These are phyloP conservation scores for Hypericum perforatum DNA, from an alignment of 345 rosid species.

Conservation along the genomic window DNA sequence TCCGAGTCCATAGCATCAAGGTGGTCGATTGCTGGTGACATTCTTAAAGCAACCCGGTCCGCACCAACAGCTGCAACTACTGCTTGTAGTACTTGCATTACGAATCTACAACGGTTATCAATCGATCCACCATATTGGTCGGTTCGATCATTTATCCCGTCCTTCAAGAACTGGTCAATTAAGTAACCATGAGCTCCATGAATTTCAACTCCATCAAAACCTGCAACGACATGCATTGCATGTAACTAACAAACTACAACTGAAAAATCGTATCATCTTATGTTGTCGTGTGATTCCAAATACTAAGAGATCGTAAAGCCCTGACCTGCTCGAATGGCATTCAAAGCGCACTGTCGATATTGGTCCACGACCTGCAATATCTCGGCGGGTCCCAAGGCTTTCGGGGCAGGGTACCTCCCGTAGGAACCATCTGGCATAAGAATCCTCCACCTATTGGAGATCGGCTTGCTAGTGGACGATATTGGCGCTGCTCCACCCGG, in stretches of 20 bases:
- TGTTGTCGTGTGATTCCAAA: no score
- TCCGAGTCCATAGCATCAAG: constrained; percentile 71
- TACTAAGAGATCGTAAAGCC: no score
- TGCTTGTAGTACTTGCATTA: constrained; percentile 47
- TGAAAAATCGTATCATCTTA: no score
- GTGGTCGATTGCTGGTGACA: constrained; percentile 80
- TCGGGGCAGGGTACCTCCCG: constrained; percentile 40
- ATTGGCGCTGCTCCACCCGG: constrained; percentile 63
- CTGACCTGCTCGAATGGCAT: constrained; percentile 72
- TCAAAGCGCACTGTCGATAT: constrained; percentile 49
- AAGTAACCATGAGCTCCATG: constrained; percentile 89
- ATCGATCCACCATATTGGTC: constrained; percentile 76
- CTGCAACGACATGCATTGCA: constrained; percentile 16
- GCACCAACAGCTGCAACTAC: constrained; percentile 45
- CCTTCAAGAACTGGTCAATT: constrained; percentile 72
- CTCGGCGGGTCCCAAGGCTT: constrained; percentile 35
- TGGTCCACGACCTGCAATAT: constrained; percentile 41
- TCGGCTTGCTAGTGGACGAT: constrained; percentile 53
- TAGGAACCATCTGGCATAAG: constrained; percentile 51
- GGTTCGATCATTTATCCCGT: constrained; percentile 65
- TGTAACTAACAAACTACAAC: no score
- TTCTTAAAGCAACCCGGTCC: constrained; percentile 51
- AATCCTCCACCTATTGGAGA: constrained; percentile 59
- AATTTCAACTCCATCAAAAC: constrained; percentile 83
- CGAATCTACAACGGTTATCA: constrained; percentile 57